A percentile compares a stretch with the other conserved stretches of the same genome.
Evolutionary conservation across 116 monocot species (phyloP).

Genomic region (Dioscorea cayenensis): DNA sequence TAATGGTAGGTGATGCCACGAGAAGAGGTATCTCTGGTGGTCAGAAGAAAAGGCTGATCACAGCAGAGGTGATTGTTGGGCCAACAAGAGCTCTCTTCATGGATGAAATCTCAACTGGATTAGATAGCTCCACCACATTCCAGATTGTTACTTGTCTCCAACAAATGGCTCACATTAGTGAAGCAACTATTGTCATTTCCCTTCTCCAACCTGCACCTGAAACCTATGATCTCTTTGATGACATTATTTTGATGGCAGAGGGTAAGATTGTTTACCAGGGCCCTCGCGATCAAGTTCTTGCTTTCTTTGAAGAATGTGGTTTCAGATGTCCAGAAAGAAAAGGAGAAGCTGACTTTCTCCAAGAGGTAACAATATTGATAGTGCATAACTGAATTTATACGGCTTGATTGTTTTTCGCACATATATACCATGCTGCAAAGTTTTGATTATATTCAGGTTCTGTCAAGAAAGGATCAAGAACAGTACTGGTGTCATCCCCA

Average conservation of each 20-base stretch:
- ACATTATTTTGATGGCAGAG: slow-evolving; percentile 61
- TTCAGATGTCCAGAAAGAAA: slow-evolving; percentile 70
- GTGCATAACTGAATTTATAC: background rate
- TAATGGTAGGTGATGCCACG: slow-evolving; percentile 71
- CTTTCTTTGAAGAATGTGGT: slow-evolving; percentile 57
- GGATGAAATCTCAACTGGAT: slow-evolving; percentile 89
- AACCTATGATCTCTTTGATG: slow-evolving; percentile 72
- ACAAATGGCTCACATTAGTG: slow-evolving; percentile 54
- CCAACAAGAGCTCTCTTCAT: slow-evolving; percentile 69
- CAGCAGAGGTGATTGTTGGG: slow-evolving; percentile 84
- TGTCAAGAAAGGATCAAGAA: slow-evolving; percentile 66
- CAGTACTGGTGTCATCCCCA: slow-evolving; percentile 50
- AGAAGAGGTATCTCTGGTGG: slow-evolving; percentile 93
- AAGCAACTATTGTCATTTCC: slow-evolving; percentile 58
- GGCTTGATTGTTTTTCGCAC: background rate
- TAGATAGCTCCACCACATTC: slow-evolving; percentile 72
- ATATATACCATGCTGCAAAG: too few species aligned
- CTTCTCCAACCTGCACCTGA: slow-evolving; percentile 77
- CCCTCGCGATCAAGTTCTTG: slow-evolving; percentile 26
- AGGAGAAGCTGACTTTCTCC: slow-evolving; percentile 64
- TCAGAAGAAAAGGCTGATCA: slow-evolving; percentile 81
- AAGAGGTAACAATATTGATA: slow-evolving; percentile 34
- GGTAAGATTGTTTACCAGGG: slow-evolving; percentile 66
- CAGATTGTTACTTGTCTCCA: slow-evolving; percentile 67
- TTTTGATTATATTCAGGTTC: slow-evolving; percentile 27